Conservation (phyloP, 139 green algal species). For the Chlorokybus atmophyticus region DNA sequence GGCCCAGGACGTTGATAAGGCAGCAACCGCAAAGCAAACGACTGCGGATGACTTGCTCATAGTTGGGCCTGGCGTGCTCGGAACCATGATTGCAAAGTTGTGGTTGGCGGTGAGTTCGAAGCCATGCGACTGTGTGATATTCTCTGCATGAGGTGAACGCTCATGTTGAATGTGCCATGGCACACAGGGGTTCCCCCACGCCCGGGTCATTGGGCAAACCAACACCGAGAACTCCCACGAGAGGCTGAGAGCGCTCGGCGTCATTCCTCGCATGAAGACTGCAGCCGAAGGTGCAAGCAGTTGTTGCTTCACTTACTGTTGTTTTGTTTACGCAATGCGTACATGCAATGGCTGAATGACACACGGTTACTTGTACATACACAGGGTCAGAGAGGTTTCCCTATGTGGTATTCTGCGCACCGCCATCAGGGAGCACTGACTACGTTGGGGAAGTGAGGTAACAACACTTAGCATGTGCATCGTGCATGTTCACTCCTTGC, state of each 20-base stretch:
- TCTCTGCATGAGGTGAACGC: not conserved
- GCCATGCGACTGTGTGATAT: not conserved
- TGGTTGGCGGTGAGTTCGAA: constrained; percentile 48
- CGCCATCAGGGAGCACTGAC: constrained; percentile 71
- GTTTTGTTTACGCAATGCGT: no score
- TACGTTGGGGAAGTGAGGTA: constrained; percentile 61
- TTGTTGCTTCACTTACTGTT: no score
- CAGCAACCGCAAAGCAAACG: no score
- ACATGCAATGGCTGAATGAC: no score
- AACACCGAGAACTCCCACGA: constrained; percentile 68
- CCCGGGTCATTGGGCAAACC: constrained; percentile 73
- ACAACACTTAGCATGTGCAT: not conserved
- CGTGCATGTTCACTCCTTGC: not conserved
- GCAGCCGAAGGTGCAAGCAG: constrained; percentile 4
- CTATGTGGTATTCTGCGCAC: constrained; percentile 77
- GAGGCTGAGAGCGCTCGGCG: constrained; percentile 52
- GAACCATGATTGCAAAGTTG: constrained; percentile 52
- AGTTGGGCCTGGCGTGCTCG: constrained; percentile 80
- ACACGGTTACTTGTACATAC: no score
- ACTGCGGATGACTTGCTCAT: no score
- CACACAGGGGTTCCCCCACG: constrained; percentile 16
- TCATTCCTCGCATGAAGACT: constrained; percentile 44
- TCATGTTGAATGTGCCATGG: constrained; percentile 4
- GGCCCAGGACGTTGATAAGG: no score
- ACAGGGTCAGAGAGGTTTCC: constrained; percentile 56